Base-by-base conservation (phyloP, 2,329 filamentous ascomycete genomes). In the Aspergillus tubingensis region DNA sequence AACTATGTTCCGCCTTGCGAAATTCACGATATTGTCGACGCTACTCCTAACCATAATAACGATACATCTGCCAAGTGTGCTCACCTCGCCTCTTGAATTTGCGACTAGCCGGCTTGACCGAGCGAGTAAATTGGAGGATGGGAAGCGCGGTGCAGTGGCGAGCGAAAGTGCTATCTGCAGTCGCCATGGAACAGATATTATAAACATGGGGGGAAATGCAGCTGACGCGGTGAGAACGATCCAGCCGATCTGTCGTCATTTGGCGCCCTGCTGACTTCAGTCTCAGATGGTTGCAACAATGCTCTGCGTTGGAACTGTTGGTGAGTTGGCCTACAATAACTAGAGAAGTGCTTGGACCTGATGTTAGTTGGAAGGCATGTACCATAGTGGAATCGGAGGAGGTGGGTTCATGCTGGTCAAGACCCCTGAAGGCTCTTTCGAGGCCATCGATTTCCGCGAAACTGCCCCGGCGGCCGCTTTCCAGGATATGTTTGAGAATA, bases 341-440 rank as follows among this genome's bases (percentile, higher is more conserved):
- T 2, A 3, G 21, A 23, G 3, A n/a, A 15, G 17, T 25, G 13
- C 30, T 21, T 51, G 21, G n/a, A 36, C 10, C 27, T 54, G 23
- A 53, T 7, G 7, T 41, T 21, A 2, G 21, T 8, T 8, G 21
- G 17, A n/a, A 82, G 81, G 84, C 58, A 91, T 91, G 86, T 91
- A 91, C 67, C 90, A 93, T 73, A 82, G 78, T 43, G 93, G 94
- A 15, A 89, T 97, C 61, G 93, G 91, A 19, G 94, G 94, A 6
- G 94, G 94, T 43, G 94, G 94, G 2, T 98, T 98, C 77, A 90
- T 92, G 83, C 82, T 96, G 5, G 85, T 96, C 5, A 87, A 91
- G 51, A 83, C 86, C 36, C 79, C 85, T 15, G 81, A 91, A 60
- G 92, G 92, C n/a, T 81, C 81, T 17, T 96, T 93, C 72, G 92